Evolutionary conservation across 331 rosid genomes (phyloP), one percentile per base, ranked within the genome.

Genomic region (Rosa hybrid): DNA sequence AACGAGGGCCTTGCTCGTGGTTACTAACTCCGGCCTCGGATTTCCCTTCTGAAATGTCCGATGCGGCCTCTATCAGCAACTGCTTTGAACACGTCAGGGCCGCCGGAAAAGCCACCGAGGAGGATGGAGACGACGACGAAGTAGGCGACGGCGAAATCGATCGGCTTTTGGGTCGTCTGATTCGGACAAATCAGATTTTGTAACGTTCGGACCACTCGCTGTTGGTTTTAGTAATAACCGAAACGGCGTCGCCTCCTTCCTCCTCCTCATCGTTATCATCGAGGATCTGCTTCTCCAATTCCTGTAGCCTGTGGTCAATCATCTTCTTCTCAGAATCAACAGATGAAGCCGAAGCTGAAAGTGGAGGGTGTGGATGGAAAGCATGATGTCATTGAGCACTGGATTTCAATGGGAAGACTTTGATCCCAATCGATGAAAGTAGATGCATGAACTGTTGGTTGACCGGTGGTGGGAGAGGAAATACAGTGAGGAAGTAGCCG

Each of bases 151-250:
- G 83, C 5, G 97, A 87, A 20, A 80, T 38, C 3, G 34, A 80
- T 38, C 3, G 34, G 95, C 25, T 88, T 93, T 77, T 76, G 90
- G 41, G 57, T 70, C 62, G 25, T 34, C 72, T 77, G 86, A 73
- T 59, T 78, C 6, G 86, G 81, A 78, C 81, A 71, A 38, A 91
- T 90, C 64, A 92, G 89, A 41, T 87, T 88, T 87, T 90, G 94
- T n/a, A 89, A 86, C 6, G 97, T 90, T 94, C 96, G 2, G 95
- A 86, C 98, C 98, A 94, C 50, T 85, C 94, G 72, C 83, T 90
- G 62, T 67, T 82, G 17, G 81, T 53, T 14, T 78, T 88, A 2
- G 98, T 90, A 25, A 92, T 88, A 18, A 83, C 96, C 6, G 96
- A 90, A 2, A 53, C 87, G 2, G 83, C 85, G 68, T 89, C 96